Evolutionary conservation across 495 filamentous ascomycete genomes (phyloP).

Genomic region (Neurospora tetraspora): DNA sequence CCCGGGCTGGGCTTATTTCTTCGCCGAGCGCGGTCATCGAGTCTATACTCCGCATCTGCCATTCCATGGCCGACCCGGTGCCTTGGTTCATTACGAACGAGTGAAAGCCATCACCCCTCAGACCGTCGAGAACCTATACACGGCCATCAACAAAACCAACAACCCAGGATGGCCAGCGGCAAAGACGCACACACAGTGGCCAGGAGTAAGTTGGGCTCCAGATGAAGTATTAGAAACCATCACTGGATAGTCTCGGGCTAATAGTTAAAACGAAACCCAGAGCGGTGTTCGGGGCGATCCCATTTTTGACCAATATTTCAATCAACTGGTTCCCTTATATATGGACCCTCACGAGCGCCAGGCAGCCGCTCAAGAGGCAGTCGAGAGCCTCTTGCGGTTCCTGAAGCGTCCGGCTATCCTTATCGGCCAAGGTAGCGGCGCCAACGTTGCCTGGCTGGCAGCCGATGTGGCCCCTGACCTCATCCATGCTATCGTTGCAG

Average conservation of each 20-base stretch:
- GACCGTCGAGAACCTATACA: constrained; percentile 25
- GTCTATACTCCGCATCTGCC: constrained; percentile 39
- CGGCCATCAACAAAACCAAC: constrained; percentile 23
- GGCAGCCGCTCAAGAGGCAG: constrained; percentile 33
- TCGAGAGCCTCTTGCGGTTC: constrained; percentile 23
- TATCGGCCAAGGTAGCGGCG: constrained; percentile 44
- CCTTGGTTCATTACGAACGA: neutral
- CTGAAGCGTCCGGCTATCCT: constrained; percentile 39
- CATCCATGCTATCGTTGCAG: constrained; percentile 36
- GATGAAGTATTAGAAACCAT: neutral
- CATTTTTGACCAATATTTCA: constrained; percentile 39
- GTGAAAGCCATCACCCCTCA: constrained; percentile 4
- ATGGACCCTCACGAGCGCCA: constrained; percentile 29
- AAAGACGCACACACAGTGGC: constrained; percentile 44
- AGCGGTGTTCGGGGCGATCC: constrained; percentile 37
- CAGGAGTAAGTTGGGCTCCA: constrained; percentile 23
- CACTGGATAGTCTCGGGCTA: neutral
- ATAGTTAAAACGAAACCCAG: neutral
- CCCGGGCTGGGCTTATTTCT: constrained; percentile 42
- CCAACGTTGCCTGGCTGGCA: constrained; percentile 38
- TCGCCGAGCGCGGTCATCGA: constrained; percentile 35
- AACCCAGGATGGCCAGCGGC: constrained; percentile 31
- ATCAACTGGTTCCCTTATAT: constrained; percentile 1
- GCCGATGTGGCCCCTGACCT: constrained; percentile 36
- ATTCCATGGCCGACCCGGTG: constrained; percentile 18